These are phyloP conservation scores for Exophiala sideris DNA, from an alignment of 2,329 filamentous ascomycete species.

Conservation along the genomic window DNA sequence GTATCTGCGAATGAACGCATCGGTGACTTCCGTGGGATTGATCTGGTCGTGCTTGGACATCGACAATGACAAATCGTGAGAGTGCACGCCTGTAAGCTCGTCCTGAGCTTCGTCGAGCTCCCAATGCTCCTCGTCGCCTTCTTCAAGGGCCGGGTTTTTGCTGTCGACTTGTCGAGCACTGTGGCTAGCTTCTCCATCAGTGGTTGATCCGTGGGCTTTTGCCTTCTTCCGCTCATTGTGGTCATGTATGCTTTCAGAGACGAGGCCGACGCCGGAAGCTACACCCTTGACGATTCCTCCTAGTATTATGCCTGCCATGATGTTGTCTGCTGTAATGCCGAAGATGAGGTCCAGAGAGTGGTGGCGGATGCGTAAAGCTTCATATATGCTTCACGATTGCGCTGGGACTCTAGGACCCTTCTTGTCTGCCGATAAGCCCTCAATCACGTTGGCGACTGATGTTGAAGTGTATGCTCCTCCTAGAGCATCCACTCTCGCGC, in stretches of 20 bases:
- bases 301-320: slow-evolving; percentile 1
- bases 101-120: slow-evolving; percentile 10
- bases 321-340: background rate
- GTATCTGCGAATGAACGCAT: slow-evolving; percentile 4
- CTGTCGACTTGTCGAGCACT: no score
- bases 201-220: background rate
- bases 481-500: no score
- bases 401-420: no score
- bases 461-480: no score
- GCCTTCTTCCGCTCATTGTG: slow-evolving; percentile 9
- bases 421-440: no score
- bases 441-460: no score
- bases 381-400: no score
- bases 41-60: slow-evolving; percentile 4
- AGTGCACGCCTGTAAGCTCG: slow-evolving; percentile 3
- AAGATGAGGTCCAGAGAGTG: no score
- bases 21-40: slow-evolving; percentile 3
- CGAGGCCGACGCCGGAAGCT: slow-evolving; percentile 7
- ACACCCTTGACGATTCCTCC: slow-evolving; percentile 4
- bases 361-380: no score
- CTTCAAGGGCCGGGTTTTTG: background rate
- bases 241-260: slow-evolving; percentile 7
- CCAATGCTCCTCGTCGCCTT: slow-evolving; percentile 10
- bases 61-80: background rate
- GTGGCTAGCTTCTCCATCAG: background rate